Evolutionary conservation across 257 asterid genomes (phyloP), one percentile per base, ranked within the genome.

Genomic region (Nicotiana knightiana): DNA sequence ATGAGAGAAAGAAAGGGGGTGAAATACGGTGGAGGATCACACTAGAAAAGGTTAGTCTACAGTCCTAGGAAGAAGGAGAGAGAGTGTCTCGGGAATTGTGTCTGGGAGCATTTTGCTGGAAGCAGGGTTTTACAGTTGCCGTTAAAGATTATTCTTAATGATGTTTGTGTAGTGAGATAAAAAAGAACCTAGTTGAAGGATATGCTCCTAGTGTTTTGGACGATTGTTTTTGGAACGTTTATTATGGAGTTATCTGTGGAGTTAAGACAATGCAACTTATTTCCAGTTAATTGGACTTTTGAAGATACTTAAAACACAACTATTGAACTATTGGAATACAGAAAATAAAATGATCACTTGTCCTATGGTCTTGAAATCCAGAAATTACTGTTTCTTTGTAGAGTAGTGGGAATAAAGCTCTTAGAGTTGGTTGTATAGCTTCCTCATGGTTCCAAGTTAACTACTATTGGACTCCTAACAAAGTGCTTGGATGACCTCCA

Each of bases 401-500:
- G 24, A 73, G 13, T 71, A 73, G 43, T 51, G 26, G 1, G 62
- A 11, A 53, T 11, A 53, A 4, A 51, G 5, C 57, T 53, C 57
- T 13, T 12, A 53, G 24, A 73, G 63, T 51, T 51, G 80, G 43
- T 75, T 75, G 46, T 51, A 3, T 39, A 51, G 80, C 21, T 51
- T 75, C 63, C 37, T 75, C 43, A 75, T 75, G 63, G 9, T 51
- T 7, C 63, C 46, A 51, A 75, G 80, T 28, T 15, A 75, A 87
- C 76, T 11, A 83, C 83, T 12, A 88, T 58, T 12, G 87, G 85
- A 77, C 80, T 88, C 80, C 84, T 82, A 24, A 88, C 86, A 8
- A 51, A 35, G 81, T 82, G 70, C 18, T 84, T 81, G n/a, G 7
- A 24, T 39, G 87, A 86, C 66, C 67, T 59, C 89, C 91, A 88